Conservation (phyloP, 768 basidiomycete species). For the Grammothele lineata region DNA sequence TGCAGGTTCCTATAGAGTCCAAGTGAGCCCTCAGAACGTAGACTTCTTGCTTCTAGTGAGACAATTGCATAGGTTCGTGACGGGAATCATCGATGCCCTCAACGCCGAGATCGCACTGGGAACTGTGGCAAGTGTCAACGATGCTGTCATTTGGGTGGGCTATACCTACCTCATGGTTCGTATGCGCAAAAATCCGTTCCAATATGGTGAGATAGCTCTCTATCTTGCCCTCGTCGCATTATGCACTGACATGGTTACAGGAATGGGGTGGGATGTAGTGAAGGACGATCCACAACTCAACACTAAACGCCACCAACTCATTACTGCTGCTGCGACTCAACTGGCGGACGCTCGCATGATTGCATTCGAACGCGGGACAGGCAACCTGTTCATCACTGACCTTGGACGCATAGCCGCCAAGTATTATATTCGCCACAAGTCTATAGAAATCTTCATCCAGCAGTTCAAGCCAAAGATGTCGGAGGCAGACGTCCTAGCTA, state of each 20-base stretch:
- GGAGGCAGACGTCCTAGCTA: slow-evolving; percentile 84
- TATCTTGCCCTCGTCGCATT: not conserved
- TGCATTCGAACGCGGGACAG: slow-evolving; percentile 54
- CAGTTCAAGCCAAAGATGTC: slow-evolving; percentile 79
- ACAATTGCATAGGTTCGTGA: slow-evolving; percentile 50
- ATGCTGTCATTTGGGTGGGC: slow-evolving; percentile 92
- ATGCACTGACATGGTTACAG: slow-evolving; percentile 33
- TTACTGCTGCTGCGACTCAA: slow-evolving; percentile 58
- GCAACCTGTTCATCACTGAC: slow-evolving; percentile 73
- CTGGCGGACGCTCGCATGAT: slow-evolving; percentile 81
- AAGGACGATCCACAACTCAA: slow-evolving; percentile 71
- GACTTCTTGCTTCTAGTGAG: not conserved
- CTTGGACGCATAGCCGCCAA: slow-evolving; percentile 94
- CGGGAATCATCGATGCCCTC: slow-evolving; percentile 83
- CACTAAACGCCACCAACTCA: slow-evolving; percentile 63
- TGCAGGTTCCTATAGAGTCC: slow-evolving; percentile 91
- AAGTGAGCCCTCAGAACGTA: too few species aligned
- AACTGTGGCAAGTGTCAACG: slow-evolving; percentile 81
- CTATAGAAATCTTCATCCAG: slow-evolving; percentile 83
- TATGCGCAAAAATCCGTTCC: slow-evolving; percentile 86
- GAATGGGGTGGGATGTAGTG: slow-evolving; percentile 65
- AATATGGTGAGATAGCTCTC: slow-evolving; percentile 70
- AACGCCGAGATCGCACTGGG: slow-evolving; percentile 96
- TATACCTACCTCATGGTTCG: slow-evolving; percentile 96
- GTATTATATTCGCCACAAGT: slow-evolving; percentile 87